Conservation (phyloP, 2,329 filamentous ascomycete genomes). For the Xylariaceae sp. region DNA sequence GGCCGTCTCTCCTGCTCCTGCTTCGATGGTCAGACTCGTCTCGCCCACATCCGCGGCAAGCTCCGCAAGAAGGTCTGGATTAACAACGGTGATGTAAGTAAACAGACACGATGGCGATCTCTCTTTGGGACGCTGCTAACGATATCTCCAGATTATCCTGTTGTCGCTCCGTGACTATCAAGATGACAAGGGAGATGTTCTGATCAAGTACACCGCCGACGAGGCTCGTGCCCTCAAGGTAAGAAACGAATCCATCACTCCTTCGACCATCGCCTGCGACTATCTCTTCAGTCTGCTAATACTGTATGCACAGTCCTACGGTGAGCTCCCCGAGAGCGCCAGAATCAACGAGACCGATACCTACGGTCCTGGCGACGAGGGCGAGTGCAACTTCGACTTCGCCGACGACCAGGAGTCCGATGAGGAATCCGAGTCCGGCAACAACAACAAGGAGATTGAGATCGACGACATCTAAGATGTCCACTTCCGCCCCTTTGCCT, state of each 20-base stretch:
- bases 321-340: conserved; percentile 91
- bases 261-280: too few relatives aligned
- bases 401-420: conserved; percentile 78
- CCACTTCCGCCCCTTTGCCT: conserved; percentile 8
- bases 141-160: neutral
- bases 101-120: neutral
- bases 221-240: conserved; percentile 87
- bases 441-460: conserved; percentile 69
- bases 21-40: conserved; percentile 85
- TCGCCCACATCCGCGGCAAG: conserved; percentile 86
- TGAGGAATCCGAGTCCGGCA: conserved; percentile 49
- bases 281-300: conserved; percentile 4
- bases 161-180: conserved; percentile 86
- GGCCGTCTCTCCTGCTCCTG: conserved; percentile 87
- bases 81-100: conserved; percentile 58
- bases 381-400: conserved; percentile 97
- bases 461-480: conserved; percentile 82
- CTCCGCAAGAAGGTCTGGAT: conserved; percentile 99
- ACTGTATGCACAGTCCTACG: conserved; percentile 58
- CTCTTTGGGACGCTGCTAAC: neutral
- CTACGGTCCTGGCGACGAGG: conserved; percentile 84
- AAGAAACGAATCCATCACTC: neutral
- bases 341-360: conserved; percentile 99
- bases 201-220: conserved; percentile 92
- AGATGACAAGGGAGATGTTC: conserved; percentile 87